Evolutionary conservation across 2,329 filamentous ascomycete species (phyloP), one percentile per base, ranked within the genome.

Genomic region (Diplodia mutila): DNA sequence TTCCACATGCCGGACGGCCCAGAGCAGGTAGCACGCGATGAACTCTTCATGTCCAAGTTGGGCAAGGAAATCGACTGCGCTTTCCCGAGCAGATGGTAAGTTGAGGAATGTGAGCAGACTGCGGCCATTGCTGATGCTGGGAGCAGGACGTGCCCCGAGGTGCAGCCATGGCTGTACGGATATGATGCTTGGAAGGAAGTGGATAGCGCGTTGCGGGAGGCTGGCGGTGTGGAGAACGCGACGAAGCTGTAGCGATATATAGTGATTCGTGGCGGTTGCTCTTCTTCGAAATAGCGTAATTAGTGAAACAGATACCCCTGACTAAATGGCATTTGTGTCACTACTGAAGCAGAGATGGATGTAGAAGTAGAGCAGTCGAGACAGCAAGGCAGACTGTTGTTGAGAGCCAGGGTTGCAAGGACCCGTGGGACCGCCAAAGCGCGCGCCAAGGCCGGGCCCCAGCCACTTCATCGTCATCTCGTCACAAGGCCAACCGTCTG

Each of bases 61-160:
- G 87, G 84, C 1, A 82, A 81, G 61, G 80, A 85, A 63, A 75
- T 85, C 2, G 78, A 81, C 48, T 83, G 81, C 1, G 82, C 84
- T 1, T 91, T 90, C 70, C 89, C 89, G 0, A 88, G 86, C 75
- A 80, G 88, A 59, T 88, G 88, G 83, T 63, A n/a, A 54, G 66
- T 32, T 23, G 3, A 5, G 11, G 25, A n/a, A 6, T 1, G n/a
- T 2, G 6, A 25, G 23, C 9, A 18, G 25, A 37, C 11, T 18
- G 23, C 3, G 21, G 18, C 18, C 9, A 18, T 42, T 37, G 29
- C 27, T 53, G 18, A 39, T 21, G 27, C 11, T 8, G 16, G 46
- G 21, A 37, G 57, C 18, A 67, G 66, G 66, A 77, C 75, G 8
- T 78, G 76, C 70, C 76, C 75, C 18, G 69, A 75, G 39, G 74